Evolutionary conservation across 2,329 filamentous ascomycete species (phyloP), one percentile per base, ranked within the genome.

Genomic region (Dissoconium aciculare): DNA sequence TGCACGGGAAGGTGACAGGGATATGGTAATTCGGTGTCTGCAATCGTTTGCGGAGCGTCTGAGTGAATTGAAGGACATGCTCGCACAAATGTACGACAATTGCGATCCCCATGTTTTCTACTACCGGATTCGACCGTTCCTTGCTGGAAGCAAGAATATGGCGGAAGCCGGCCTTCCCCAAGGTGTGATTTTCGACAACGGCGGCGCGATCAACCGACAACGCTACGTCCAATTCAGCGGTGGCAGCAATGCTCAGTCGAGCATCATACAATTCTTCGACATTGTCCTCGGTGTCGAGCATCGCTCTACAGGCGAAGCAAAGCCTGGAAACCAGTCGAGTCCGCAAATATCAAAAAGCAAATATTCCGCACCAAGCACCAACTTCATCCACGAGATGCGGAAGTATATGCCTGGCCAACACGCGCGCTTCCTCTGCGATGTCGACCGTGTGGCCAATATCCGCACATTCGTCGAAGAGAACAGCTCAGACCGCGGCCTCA

Each of bases 141-240:
- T 98, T 3, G 87, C 89, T 4, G 89, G 89, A 10, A 89, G 84
- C 54, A 94, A 93, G 67, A 95, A 95, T 54, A 98, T 94, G 89
- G 74, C 70, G 28, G 87, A 94, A 39, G 89, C 87, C 4, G 89
- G 89, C 10, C 66, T 98, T 6, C 85, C 89, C 0, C 65, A 76
- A 36, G 89, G 89, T 12, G 75, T 98, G 30, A 62, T 87, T 28
- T 95, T 94, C 52, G 84, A 94, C 43, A 71, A 70, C 8, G 77
- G 74, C 15, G 64, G 60, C 9, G 66, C 73, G 17, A 50, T 54
- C 17, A 52, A 55, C 38, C 47, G 52, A 34, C 59, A 62, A 37
- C 61, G 67, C 3, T 92, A 83, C 52, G 74, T 78, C 15, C 81
- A 94, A 50, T 93, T 84, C 54, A 80, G 80, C 38, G 89, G 89